These are phyloP conservation scores for Bruguiera hainesii DNA, from an alignment of 441 rosid species.

Conservation along the genomic window DNA sequence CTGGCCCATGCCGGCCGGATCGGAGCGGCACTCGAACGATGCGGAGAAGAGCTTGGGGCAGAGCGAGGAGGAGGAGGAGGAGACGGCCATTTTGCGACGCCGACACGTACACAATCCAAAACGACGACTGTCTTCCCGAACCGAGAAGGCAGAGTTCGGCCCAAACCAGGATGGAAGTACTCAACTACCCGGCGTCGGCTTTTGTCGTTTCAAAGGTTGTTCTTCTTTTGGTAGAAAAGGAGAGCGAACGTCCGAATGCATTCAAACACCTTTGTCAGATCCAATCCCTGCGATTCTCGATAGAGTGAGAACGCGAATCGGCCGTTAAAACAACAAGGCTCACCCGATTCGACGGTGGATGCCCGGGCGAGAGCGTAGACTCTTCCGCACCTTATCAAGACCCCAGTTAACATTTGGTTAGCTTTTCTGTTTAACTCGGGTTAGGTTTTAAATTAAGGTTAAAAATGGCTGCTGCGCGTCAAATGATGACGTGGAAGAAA, in stretches of 20 bases:
- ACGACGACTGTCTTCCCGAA: not conserved
- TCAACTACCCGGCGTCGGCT: not conserved
- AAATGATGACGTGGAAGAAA: not conserved
- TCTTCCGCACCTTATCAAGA: no score
- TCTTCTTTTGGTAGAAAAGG: not conserved
- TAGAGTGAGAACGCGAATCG: no score
- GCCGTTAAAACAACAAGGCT: no score
- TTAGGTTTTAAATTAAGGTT: not conserved
- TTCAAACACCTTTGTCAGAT: no score
- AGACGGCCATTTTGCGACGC: slow-evolving; percentile 45
- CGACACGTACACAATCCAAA: slow-evolving; percentile 11
- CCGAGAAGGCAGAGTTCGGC: not conserved
- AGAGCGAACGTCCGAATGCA: no score
- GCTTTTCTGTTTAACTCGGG: not conserved
- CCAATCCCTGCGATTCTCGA: no score
- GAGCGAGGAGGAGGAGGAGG: slow-evolving; percentile 31
- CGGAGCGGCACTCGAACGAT: slow-evolving; percentile 78
- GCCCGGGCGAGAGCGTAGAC: no score
- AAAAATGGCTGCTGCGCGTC: not conserved
- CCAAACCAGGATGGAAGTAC: not conserved
- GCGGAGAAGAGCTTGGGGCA: slow-evolving; percentile 31
- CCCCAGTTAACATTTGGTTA: no score
- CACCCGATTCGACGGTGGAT: no score
- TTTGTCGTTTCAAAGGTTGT: not conserved
- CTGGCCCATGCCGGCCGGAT: slow-evolving; percentile 47